These are phyloP conservation scores for Herpetospermum pedunculosum DNA, from an alignment of 306 rosid species.

Conservation along the genomic window DNA sequence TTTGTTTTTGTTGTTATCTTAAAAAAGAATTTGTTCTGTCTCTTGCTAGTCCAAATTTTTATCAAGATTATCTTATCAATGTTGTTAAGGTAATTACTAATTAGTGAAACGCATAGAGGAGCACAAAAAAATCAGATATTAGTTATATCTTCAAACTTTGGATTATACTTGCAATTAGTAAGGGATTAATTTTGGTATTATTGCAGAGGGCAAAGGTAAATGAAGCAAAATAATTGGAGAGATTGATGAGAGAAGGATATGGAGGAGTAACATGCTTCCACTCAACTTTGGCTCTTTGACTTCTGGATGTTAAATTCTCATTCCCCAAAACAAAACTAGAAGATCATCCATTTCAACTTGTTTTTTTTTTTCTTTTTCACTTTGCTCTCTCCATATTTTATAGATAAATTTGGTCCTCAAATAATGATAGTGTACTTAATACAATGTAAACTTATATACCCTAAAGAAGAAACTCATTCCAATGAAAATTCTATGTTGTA, in stretches of 20 bases:
- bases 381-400: neutral
- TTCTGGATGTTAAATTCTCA: conserved; percentile 32
- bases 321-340: conserved; percentile 32
- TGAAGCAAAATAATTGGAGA: conserved; percentile 55
- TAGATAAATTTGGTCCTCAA: neutral
- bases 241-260: conserved; percentile 51
- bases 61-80: too few species aligned
- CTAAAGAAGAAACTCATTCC: neutral
- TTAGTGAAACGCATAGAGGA: too few species aligned
- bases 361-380: conserved; percentile 1
- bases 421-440: neutral
- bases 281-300: conserved; percentile 69
- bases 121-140: too few species aligned
- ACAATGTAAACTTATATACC: neutral
- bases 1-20: too few species aligned
- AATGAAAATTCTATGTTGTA: neutral
- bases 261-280: conserved; percentile 52
- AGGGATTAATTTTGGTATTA: neutral
- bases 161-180: neutral
- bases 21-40: too few species aligned
- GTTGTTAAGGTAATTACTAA: too few species aligned
- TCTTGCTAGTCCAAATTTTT: too few species aligned
- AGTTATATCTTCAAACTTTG: too few species aligned
- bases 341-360: conserved; percentile 16
- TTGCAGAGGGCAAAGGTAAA: conserved; percentile 63